A percentile compares a stretch with the other conserved stretches of the same genome.
These are phyloP conservation scores for Barnettozyma wickerhamii DNA, from an alignment of 805 yeast species.

Conservation along the genomic window DNA sequence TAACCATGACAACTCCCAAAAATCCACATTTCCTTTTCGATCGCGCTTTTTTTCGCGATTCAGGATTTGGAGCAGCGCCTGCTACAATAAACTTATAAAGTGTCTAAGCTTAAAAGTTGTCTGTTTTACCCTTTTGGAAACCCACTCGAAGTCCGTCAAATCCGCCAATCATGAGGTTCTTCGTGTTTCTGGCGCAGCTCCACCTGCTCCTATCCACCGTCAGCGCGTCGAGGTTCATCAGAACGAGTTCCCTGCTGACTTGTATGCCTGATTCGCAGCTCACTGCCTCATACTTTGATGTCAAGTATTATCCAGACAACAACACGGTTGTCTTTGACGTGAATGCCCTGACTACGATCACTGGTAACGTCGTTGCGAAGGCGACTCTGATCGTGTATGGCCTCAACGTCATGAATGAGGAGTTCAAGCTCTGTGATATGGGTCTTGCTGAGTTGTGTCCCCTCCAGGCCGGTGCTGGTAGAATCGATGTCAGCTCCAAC, in stretches of 20 bases:
- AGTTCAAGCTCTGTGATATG: slow-evolving; percentile 63
- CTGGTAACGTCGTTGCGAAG: slow-evolving; percentile 61
- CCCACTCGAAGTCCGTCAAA: too few relatives aligned
- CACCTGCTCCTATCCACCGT: slow-evolving; percentile 11
- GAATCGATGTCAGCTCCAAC: slow-evolving; percentile 62
- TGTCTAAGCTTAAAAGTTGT: not conserved
- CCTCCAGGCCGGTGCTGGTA: slow-evolving; percentile 79
- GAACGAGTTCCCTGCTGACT: slow-evolving; percentile 71
- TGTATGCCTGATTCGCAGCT: slow-evolving; percentile 90
- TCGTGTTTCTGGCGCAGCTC: slow-evolving; percentile 4
- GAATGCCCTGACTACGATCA: slow-evolving; percentile 73
- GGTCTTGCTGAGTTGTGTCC: slow-evolving; percentile 68
- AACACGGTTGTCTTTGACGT: slow-evolving; percentile 60
- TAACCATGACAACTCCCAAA: too few relatives aligned
- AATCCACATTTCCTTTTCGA: too few relatives aligned
- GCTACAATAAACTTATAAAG: too few relatives aligned
- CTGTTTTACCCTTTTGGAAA: not conserved
- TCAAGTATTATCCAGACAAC: slow-evolving; percentile 64
- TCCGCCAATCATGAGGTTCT: slow-evolving; percentile 9
- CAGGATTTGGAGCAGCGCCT: too few relatives aligned
- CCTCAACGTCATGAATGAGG: slow-evolving; percentile 49
- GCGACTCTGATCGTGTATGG: slow-evolving; percentile 78
- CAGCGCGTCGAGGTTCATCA: slow-evolving; percentile 25
- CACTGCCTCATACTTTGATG: slow-evolving; percentile 80
- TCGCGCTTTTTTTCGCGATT: too few relatives aligned